These are phyloP conservation scores for Phytophthora capsici DNA, from an alignment of 352 stramenopile species.

Conservation along the genomic window DNA sequence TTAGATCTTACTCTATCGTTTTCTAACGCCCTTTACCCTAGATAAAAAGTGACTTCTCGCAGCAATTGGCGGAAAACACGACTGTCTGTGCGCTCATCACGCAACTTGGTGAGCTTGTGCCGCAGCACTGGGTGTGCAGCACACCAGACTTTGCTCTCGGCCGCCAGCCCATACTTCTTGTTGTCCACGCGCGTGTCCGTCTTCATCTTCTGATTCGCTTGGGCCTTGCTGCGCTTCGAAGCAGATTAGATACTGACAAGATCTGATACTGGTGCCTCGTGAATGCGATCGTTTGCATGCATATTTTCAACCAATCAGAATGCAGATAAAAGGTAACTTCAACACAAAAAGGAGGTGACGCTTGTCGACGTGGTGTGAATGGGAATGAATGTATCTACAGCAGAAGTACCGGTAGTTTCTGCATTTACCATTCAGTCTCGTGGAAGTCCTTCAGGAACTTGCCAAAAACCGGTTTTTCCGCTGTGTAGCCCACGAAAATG, in stretches of 20 bases:
- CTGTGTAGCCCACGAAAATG: slow-evolving; percentile 91
- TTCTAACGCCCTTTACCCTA: slow-evolving; percentile 86
- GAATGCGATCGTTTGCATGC: slow-evolving; percentile 15
- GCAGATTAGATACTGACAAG: slow-evolving; percentile 29
- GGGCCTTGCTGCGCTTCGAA: slow-evolving; percentile 12
- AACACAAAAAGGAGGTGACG: slow-evolving; percentile 16
- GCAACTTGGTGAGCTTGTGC: slow-evolving; percentile 97
- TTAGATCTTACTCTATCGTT: slow-evolving; percentile 14
- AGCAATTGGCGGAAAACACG: slow-evolving; percentile 95
- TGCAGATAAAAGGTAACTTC: slow-evolving; percentile 20
- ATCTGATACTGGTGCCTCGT: slow-evolving; percentile 10
- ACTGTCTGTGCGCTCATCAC: slow-evolving; percentile 93
- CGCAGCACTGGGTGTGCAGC: slow-evolving; percentile 92
- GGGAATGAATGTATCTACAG: slow-evolving; percentile 20
- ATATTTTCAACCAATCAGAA: slow-evolving; percentile 32
- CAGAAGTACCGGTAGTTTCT: too few relatives aligned
- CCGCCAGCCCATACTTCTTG: slow-evolving; percentile 63
- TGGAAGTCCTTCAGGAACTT: slow-evolving; percentile 92
- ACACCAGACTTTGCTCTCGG: slow-evolving; percentile 82
- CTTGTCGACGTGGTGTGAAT: slow-evolving; percentile 9
- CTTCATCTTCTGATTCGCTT: slow-evolving; percentile 52
- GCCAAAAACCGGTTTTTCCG: slow-evolving; percentile 66
- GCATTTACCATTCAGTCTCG: slow-evolving; percentile 87
- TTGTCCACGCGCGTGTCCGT: slow-evolving; percentile 71
- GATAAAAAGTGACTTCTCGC: slow-evolving; percentile 98